phyloP scores from a whole-genome alignment of 768 basidiomycete genomes.

The Suillus hirtellus region DNA sequence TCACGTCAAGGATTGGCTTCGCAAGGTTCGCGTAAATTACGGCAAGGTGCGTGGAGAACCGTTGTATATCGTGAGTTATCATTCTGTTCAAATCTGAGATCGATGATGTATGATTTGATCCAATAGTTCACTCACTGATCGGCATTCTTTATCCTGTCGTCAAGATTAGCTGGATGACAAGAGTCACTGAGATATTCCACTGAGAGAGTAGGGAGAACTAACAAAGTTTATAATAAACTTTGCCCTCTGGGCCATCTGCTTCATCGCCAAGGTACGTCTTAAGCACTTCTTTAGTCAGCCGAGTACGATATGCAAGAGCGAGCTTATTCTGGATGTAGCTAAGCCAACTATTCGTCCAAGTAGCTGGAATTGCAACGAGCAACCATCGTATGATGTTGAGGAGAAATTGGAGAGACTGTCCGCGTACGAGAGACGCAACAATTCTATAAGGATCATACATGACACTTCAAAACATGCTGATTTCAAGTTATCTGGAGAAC shows the following conservation, averaged over 20 bases:
- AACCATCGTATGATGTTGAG: constrained; percentile 89
- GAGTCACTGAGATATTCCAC: constrained; percentile 8
- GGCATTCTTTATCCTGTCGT: constrained; percentile 94
- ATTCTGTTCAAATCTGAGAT: constrained; percentile 50
- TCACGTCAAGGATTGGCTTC: constrained; percentile 90
- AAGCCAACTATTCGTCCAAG: constrained; percentile 91
- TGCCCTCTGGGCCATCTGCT: constrained; percentile 63
- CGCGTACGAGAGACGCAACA: constrained; percentile 91
- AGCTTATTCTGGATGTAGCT: constrained; percentile 94
- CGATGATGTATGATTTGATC: not conserved
- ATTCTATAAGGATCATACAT: constrained; percentile 52
- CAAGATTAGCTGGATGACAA: constrained; percentile 72
- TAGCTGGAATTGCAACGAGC: constrained; percentile 88
- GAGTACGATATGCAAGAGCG: constrained; percentile 82
- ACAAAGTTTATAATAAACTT: constrained; percentile 94
- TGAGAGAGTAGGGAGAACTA: constrained; percentile 24
- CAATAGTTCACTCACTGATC: constrained; percentile 67
- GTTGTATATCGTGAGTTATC: constrained; percentile 95
- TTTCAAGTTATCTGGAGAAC: constrained; percentile 25
- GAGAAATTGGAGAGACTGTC: constrained; percentile 75
- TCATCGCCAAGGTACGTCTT: constrained; percentile 80
- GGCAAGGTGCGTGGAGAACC: constrained; percentile 86
- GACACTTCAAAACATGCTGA: constrained; percentile 8
- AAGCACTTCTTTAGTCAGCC: constrained; percentile 83
- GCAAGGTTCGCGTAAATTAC: constrained; percentile 94